phyloP scores from a whole-genome alignment of 179 eudicot species.

The Silene coronaria region DNA sequence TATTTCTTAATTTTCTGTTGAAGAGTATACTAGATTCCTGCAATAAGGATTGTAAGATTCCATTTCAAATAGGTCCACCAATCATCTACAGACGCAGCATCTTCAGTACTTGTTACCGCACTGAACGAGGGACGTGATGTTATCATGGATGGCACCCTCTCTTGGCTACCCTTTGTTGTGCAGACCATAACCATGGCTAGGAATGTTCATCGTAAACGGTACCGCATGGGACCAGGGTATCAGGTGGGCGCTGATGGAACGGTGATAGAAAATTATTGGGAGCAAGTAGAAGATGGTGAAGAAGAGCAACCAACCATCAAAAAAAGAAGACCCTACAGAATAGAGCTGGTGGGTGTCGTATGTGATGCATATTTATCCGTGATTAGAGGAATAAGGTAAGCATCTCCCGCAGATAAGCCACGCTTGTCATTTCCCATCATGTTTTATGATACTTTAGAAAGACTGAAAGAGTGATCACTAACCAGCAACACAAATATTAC shows the following conservation, averaged over 20 bases:
- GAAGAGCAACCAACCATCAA: slow-evolving; percentile 41
- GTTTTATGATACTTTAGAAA: not conserved
- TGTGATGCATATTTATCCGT: slow-evolving; percentile 99
- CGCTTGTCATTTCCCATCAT: not conserved
- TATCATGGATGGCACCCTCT: slow-evolving; percentile 97
- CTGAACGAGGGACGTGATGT: slow-evolving; percentile 97
- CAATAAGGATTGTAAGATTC: slow-evolving; percentile 10
- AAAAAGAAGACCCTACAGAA: slow-evolving; percentile 85
- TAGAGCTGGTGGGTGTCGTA: slow-evolving; percentile 93
- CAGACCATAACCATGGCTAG: slow-evolving; percentile 99
- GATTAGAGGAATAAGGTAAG: slow-evolving; percentile 91
- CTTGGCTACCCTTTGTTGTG: slow-evolving; percentile 95
- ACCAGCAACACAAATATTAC: not conserved
- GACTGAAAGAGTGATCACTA: not conserved
- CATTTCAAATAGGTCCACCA: slow-evolving; percentile 74
- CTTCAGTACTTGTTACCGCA: slow-evolving; percentile 94
- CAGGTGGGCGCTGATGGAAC: slow-evolving; percentile 59
- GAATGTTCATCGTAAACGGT: slow-evolving; percentile 83
- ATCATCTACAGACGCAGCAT: slow-evolving; percentile 98
- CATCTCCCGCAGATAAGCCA: not conserved
- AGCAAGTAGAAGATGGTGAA: slow-evolving; percentile 70
- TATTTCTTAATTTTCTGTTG: too few relatives aligned
- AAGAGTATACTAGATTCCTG: not conserved
- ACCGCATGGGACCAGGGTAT: slow-evolving; percentile 97
- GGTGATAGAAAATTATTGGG: slow-evolving; percentile 89